A percentile compares a stretch with the other conserved stretches of the same genome.
phyloP scores from a whole-genome alignment of 1,284 basidiomycete genomes.

The Cystobasidium slooffiae region DNA sequence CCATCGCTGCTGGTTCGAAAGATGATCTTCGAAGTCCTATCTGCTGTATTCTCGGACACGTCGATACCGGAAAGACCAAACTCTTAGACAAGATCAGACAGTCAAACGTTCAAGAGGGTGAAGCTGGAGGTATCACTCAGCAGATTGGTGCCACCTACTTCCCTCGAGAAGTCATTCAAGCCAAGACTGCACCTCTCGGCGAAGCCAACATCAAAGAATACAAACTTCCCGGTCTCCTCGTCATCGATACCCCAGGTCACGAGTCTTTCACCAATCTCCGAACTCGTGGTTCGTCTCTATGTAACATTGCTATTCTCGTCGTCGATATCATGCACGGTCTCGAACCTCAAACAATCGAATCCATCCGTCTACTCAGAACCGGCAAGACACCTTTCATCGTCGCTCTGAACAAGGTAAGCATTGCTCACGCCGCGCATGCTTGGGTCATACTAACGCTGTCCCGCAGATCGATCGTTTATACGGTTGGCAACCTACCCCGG shows the following conservation, averaged over 20 bases:
- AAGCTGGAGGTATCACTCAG: conserved; percentile 99
- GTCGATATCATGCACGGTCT: conserved; percentile 99
- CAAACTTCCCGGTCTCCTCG: conserved; percentile 92
- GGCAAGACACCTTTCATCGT: conserved; percentile 99
- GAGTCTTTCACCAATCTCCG: conserved; percentile 99
- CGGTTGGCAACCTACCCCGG: conserved; percentile 88
- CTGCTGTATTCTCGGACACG: conserved; percentile 98
- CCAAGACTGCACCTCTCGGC: conserved; percentile 90
- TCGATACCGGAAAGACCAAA: conserved; percentile 99
- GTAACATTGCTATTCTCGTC: conserved; percentile 98
- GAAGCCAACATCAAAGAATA: conserved; percentile 84
- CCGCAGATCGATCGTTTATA: conserved; percentile 93
- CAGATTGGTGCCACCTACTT: conserved; percentile 99
- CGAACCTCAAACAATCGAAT: conserved; percentile 96
- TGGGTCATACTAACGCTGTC: conserved; percentile 21
- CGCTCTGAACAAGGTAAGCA: conserved; percentile 86
- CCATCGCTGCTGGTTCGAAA: conserved; percentile 82
- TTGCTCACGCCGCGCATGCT: conserved; percentile 2
- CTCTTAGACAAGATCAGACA: conserved; percentile 98
- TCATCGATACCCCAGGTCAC: conserved; percentile 99
- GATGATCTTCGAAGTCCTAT: conserved; percentile 95
- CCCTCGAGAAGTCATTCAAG: conserved; percentile 92
- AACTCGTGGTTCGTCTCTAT: conserved; percentile 92
- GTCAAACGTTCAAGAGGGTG: conserved; percentile 99
- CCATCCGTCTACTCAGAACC: conserved; percentile 86